Evolutionary conservation across 192 early-diverging fungal genomes (phyloP), one percentile per base, ranked within the genome.

Genomic region (Rhizoclosmatium globosum): DNA sequence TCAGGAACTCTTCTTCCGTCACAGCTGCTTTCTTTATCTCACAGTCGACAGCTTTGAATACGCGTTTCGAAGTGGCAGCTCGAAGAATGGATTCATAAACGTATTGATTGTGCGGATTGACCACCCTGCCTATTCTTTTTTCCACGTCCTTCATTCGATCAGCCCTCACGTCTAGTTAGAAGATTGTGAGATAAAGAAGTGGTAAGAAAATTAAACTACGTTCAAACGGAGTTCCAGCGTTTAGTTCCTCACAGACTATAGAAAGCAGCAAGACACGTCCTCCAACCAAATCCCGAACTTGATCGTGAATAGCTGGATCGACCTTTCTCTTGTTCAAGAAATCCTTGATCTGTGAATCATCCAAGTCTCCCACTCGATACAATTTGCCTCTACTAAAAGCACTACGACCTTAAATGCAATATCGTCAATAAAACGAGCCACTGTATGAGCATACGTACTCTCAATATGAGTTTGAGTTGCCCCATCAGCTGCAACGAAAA

Each of bases 181-280:
- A 21, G 7, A 21, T 19, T 62, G 60, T 19, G 60, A 21, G 38
- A 21, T 62, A 31, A 19, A 39, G 38, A 62, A 0, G 9, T 1
- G 60, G 4, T 19, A 23, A 31, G 6, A 62, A 62, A 62, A 19
- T 19, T 23, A 62, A 62, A 62, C 66, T 47, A 68, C 66, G 19
- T 68, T 68, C 66, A 68, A 68, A 68, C 44, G 42, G 66, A 68
- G 44, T 41, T 45, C 66, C 66, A n/a, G 66, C 66, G 21, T 68
- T 68, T 21, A 62, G 23, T 21, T 62, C 38, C 21, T 62, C 60
- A 39, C 60, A 62, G 21, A 62, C 60, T 62, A 19, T 62, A 7
- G 60, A 62, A 19, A 62, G 60, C 60, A 62, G 60, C 60, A 62
- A 62, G 6, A 62, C 60, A 23, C 60, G 60, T 1, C 60, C 60